Evolutionary conservation across 2,329 filamentous ascomycete genomes (phyloP), one percentile per base, ranked within the genome.

Genomic region (Penicillium olsonii): DNA sequence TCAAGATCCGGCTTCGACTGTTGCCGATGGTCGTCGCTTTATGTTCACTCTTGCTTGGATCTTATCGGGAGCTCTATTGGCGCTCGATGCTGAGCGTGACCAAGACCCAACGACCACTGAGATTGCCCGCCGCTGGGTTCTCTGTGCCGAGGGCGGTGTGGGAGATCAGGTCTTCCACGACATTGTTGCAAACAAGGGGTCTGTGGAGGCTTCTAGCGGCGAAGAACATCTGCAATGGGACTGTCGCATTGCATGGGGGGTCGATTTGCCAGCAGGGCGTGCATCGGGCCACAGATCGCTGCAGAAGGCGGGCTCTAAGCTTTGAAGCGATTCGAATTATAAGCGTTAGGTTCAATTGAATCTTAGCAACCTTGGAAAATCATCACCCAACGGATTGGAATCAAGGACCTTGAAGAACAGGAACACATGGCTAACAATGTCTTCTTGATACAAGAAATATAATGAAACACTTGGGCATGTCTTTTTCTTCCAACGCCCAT

Each of bases 1-100:
- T 29, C 57, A 50, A 7, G 20, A 45, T 12, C 48, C 64, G 7
- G 38, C 56, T 12, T 33, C 50, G 0, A 57, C 62, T 6, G 54
- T 69, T 4, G 65, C 63, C 8, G 62, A 67, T 44, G 67, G 61
- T 4, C 63, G 67, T n/a, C 62, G 66, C 5, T 58, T 60, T 12
- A 68, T 69, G 63, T 69, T 69, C 42, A 64, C 63, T 1, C 50
- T 76, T 7, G 66, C 69, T 14, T 68, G 66, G 54, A 56, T 75
- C 8, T 53, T 74, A 1, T 63, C 65, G 12, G 66, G 63, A 14
- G 52, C 60, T 0, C 61, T 75, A 7, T 53, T 76, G 14, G 63
- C 70, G 3, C 61, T 68, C 24, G 74, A 76, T 56, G 69, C 73
- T 4, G 60, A 63, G 24, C 62, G 64, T 9, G 68, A 72, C 42